These are phyloP conservation scores for Apodospora peruviana DNA, from an alignment of 495 filamentous ascomycete genomes.

Conservation along the genomic window DNA sequence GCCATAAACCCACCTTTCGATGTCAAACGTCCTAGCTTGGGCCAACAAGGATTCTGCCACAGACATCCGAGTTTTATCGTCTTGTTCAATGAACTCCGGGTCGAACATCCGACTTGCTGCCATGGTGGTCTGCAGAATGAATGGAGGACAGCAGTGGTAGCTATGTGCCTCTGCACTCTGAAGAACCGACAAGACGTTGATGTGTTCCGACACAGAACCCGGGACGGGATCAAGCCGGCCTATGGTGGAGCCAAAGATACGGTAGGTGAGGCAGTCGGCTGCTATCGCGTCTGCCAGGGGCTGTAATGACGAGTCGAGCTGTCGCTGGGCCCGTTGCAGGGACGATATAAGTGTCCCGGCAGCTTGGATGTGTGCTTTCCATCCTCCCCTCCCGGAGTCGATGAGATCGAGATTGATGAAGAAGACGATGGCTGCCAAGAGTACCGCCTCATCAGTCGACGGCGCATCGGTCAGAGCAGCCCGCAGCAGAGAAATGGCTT, in stretches of 20 bases:
- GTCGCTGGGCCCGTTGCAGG: constrained; percentile 13
- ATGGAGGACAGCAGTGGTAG: constrained; percentile 42
- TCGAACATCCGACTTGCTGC: constrained; percentile 27
- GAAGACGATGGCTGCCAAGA: constrained; percentile 48
- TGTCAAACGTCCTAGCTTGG: constrained; percentile 25
- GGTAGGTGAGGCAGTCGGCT: constrained; percentile 42
- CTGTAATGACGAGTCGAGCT: constrained; percentile 23
- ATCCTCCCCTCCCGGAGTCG: constrained; percentile 49
- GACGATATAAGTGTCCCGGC: constrained; percentile 38
- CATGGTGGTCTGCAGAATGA: constrained; percentile 33
- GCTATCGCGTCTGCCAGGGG: constrained; percentile 35
- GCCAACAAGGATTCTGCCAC: constrained; percentile 23
- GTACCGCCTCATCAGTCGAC: constrained; percentile 32
- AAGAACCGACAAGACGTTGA: constrained; percentile 29
- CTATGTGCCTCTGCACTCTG: constrained; percentile 37
- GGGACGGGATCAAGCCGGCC: constrained; percentile 8
- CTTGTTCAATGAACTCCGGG: constrained; percentile 4
- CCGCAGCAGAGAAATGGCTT: constrained; percentile 40
- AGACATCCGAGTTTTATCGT: constrained; percentile 11
- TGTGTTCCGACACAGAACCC: constrained; percentile 11
- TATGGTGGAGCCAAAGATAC: constrained; percentile 31
- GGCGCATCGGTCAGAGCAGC: constrained; percentile 23
- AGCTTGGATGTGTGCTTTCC: constrained; percentile 50
- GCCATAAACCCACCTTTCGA: constrained; percentile 30
- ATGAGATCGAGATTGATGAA: constrained; percentile 54